Evolutionary conservation across 2,329 filamentous ascomycete genomes (phyloP).

Genomic region (Ascochyta pisi): DNA sequence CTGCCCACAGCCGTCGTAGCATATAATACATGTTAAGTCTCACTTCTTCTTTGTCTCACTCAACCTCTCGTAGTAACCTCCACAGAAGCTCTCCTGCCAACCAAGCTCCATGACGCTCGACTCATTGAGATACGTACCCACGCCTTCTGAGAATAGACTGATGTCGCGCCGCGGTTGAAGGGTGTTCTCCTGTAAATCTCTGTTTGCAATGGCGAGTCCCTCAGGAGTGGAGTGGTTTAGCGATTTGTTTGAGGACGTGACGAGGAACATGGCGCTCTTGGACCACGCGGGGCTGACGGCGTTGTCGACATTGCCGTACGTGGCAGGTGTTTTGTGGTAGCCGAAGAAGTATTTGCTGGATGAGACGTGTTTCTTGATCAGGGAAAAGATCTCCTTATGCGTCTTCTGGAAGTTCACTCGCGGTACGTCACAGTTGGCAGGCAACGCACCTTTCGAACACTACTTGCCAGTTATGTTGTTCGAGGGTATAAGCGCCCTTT

Average conservation of each 20-base stretch:
- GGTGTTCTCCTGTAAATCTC: conserved; percentile 19
- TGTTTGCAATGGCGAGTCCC: not conserved
- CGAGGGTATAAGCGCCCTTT: too few relatives aligned
- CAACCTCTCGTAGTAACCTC: conserved; percentile 24
- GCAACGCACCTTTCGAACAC: too few relatives aligned
- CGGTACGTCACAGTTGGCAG: too few relatives aligned
- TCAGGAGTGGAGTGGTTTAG: too few relatives aligned
- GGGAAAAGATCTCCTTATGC: too few relatives aligned
- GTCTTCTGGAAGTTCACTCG: too few relatives aligned
- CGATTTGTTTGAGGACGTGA: conserved; percentile 12
- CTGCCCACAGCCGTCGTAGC: not conserved
- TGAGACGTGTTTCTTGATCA: too few relatives aligned
- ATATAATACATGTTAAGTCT: not conserved
- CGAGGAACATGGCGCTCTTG: conserved; percentile 24
- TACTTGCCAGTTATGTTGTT: too few relatives aligned
- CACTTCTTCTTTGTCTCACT: conserved; percentile 30
- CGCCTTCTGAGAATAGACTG: conserved; percentile 18
- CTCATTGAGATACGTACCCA: conserved; percentile 43
- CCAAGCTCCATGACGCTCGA: conserved; percentile 42
- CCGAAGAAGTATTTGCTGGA: not conserved
- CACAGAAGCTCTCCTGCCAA: conserved; percentile 48
- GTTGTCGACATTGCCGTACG: conserved; percentile 25
- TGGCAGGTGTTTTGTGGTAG: conserved; percentile 28
- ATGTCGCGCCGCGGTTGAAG: conserved; percentile 24
- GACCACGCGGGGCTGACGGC: conserved; percentile 30